Percentiles rank a stretch among this genome's conserved stretches.
Conservation (phyloP, 1,284 basidiomycete species). For the Apiotrichum laibachii region DNA sequence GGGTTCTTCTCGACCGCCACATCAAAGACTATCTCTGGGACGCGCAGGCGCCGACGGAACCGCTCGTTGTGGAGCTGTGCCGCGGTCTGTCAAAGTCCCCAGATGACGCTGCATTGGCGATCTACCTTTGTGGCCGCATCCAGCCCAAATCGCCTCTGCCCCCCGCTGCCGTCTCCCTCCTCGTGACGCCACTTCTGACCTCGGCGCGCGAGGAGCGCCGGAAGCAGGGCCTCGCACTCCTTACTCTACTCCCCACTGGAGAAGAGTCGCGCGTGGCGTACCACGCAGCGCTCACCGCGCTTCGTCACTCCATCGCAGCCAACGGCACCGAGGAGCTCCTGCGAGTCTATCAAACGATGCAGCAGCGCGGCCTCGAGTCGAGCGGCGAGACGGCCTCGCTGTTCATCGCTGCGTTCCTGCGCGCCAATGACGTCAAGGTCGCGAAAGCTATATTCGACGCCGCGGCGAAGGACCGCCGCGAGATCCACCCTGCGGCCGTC, state of each 20-base stretch:
- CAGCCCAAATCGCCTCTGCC: slow-evolving; percentile 6
- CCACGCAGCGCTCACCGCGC: neutral
- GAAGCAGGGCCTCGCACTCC: slow-evolving; percentile 12
- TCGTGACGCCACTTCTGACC: slow-evolving; percentile 22
- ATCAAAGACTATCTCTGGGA: slow-evolving; percentile 39
- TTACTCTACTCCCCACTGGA: slow-evolving; percentile 3
- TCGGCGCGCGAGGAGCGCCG: slow-evolving; percentile 19
- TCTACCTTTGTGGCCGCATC: slow-evolving; percentile 27
- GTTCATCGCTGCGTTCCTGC: slow-evolving; percentile 26
- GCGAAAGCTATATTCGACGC: slow-evolving; percentile 27
- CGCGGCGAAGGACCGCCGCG: slow-evolving; percentile 5
- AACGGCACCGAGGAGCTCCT: slow-evolving; percentile 13
- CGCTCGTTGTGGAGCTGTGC: slow-evolving; percentile 29
- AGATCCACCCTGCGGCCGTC: slow-evolving; percentile 26
- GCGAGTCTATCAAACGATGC: slow-evolving; percentile 29
- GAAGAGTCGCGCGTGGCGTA: neutral
- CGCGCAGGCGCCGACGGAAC: slow-evolving; percentile 8
- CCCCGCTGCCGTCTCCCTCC: slow-evolving; percentile 7
- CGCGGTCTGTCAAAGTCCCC: slow-evolving; percentile 25
- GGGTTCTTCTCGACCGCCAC: slow-evolving; percentile 41
- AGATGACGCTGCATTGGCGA: slow-evolving; percentile 31
- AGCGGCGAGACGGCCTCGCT: slow-evolving; percentile 18
- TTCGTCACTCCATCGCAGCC: neutral
- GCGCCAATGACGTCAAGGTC: slow-evolving; percentile 21
- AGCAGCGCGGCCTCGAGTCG: neutral